Percentiles rank a stretch among this genome's conserved stretches.
Evolutionary conservation across 495 filamentous ascomycete genomes (phyloP).

Genomic region (Podospora pseudopauciseta): DNA sequence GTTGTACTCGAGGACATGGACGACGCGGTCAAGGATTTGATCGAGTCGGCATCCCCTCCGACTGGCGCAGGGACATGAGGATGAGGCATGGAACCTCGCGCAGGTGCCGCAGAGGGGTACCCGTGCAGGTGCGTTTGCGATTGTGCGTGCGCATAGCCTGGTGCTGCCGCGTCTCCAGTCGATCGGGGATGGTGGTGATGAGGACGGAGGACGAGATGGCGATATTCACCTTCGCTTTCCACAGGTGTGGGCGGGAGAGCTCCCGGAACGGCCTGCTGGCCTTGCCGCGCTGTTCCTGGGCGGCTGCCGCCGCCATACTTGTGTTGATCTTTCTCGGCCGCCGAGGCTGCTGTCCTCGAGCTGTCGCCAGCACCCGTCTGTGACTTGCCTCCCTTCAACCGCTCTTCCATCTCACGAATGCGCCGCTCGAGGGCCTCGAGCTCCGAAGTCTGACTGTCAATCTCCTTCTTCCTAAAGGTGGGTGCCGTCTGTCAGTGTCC

Average conservation of each 20-base stretch:
- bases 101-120: constrained; percentile 4
- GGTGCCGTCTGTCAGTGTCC: constrained; percentile 10
- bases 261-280: constrained; percentile 46
- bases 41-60: constrained; percentile 22
- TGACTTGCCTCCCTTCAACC: constrained; percentile 52
- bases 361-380: constrained; percentile 13
- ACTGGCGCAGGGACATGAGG: constrained; percentile 8
- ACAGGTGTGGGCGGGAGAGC: constrained; percentile 53
- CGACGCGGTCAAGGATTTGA: constrained; percentile 26
- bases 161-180: constrained; percentile 12
- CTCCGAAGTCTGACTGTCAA: constrained; percentile 72
- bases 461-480: constrained; percentile 58
- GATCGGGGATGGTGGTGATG: constrained; percentile 22
- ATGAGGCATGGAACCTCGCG: not conserved
- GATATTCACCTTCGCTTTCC: constrained; percentile 58
- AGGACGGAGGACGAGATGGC: constrained; percentile 11
- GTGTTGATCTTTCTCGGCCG: constrained; percentile 28
- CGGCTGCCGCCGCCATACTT: constrained; percentile 33
- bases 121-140: not conserved
- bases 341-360: constrained; percentile 18
- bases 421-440: constrained; percentile 80
- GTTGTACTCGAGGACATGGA: constrained; percentile 29
- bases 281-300: constrained; percentile 42
- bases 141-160: constrained; percentile 8
- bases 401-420: constrained; percentile 79